A percentile compares a stretch with the other conserved stretches of the same genome.
These are phyloP conservation scores for Nicotiana tabacum DNA, from an alignment of 257 asterid species.

Conservation along the genomic window DNA sequence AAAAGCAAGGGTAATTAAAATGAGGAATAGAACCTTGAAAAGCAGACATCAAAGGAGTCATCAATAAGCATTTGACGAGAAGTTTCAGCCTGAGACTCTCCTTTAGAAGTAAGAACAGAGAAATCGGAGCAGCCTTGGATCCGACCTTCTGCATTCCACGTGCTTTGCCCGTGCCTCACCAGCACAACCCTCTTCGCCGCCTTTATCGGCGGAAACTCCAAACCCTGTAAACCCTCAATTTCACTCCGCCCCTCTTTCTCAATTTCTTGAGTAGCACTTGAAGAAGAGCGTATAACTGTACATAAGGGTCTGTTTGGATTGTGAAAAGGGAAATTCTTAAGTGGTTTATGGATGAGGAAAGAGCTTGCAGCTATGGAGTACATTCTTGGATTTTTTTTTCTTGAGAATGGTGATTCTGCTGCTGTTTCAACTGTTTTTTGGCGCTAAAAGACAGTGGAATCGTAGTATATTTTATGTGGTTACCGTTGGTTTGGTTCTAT, in stretches of 20 bases:
- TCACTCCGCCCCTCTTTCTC: slow-evolving; percentile 18
- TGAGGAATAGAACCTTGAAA: slow-evolving; percentile 52
- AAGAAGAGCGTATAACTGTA: slow-evolving; percentile 23
- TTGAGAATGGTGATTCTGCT: not conserved
- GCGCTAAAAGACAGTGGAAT: slow-evolving; percentile 31
- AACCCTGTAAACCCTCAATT: slow-evolving; percentile 39
- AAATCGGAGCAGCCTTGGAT: slow-evolving; percentile 92
- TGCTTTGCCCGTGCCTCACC: slow-evolving; percentile 96
- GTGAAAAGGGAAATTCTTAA: slow-evolving; percentile 11
- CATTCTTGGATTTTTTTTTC: slow-evolving; percentile 15
- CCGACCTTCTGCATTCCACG: slow-evolving; percentile 98
- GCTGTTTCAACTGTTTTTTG: slow-evolving; percentile 13
- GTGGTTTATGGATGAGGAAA: slow-evolving; percentile 23
- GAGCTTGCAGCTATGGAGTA: slow-evolving; percentile 35
- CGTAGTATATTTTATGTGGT: slow-evolving; percentile 8
- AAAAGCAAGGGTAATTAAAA: not conserved
- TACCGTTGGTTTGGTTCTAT: slow-evolving; percentile 12
- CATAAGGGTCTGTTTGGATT: slow-evolving; percentile 19
- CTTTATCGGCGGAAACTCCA: slow-evolving; percentile 50
- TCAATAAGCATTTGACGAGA: slow-evolving; percentile 89
- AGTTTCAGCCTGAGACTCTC: slow-evolving; percentile 89
- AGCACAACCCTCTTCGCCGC: slow-evolving; percentile 80
- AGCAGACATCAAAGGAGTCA: slow-evolving; percentile 78
- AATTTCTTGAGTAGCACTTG: slow-evolving; percentile 30
- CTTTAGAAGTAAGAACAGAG: slow-evolving; percentile 78